phyloP scores from a whole-genome alignment of 1,139 yeast genomes.

The Geotrichum phurueaensis region DNA sequence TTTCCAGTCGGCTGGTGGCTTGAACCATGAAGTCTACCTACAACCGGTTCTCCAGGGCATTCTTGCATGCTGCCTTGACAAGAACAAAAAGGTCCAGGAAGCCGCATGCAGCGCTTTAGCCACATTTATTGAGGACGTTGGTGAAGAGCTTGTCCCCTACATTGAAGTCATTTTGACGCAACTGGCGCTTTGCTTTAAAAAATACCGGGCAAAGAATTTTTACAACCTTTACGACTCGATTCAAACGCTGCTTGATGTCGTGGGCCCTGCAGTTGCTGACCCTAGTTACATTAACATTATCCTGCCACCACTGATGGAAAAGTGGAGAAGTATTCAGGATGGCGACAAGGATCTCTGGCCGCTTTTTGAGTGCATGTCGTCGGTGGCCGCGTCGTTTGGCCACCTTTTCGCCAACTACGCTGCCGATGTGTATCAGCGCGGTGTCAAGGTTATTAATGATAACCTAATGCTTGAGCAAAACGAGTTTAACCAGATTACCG shows the following conservation, averaged over 20 bases:
- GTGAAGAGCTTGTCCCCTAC: conserved; percentile 51
- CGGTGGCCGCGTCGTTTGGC: conserved; percentile 83
- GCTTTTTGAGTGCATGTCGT: conserved; percentile 83
- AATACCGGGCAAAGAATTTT: conserved; percentile 77
- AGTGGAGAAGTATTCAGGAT: conserved; percentile 73
- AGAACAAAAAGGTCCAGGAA: conserved; percentile 87
- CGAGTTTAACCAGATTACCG: conserved; percentile 3
- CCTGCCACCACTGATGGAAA: conserved; percentile 72
- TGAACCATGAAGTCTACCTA: conserved; percentile 50
- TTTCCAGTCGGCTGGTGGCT: conserved; percentile 42
- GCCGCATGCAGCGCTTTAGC: conserved; percentile 89
- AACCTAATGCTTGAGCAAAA: conserved; percentile 64
- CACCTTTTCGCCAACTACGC: conserved; percentile 87
- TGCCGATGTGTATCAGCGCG: conserved; percentile 77
- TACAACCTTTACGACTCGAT: conserved; percentile 82
- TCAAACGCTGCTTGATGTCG: conserved; percentile 82
- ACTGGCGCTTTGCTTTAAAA: conserved; percentile 65
- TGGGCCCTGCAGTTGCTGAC: conserved; percentile 41
- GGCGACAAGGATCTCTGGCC: conserved; percentile 87
- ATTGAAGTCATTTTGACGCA: conserved; percentile 63
- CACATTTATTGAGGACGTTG: conserved; percentile 73
- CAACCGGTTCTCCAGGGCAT: conserved; percentile 70
- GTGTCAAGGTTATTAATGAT: conserved; percentile 59
- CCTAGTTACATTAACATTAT: conserved; percentile 53
- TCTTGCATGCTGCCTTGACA: conserved; percentile 68